phyloP scores from a whole-genome alignment of 768 basidiomycete species.

The Podaxis sp. region DNA sequence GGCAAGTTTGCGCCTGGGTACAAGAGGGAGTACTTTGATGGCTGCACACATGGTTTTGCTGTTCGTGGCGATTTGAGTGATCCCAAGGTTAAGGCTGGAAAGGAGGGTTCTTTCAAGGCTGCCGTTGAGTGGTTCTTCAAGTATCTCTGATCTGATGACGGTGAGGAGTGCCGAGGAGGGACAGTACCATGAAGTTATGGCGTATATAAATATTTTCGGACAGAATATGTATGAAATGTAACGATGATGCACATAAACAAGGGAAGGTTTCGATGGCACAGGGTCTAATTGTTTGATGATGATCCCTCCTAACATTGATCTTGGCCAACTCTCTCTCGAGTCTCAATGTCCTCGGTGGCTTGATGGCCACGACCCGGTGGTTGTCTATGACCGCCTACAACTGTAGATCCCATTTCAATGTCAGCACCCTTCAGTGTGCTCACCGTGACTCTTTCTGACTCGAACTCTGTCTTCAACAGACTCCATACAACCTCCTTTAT shows the following conservation, averaged over 20 bases:
- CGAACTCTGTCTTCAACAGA: no score
- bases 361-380: neutral
- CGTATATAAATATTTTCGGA: neutral
- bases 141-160: slow-evolving; percentile 23
- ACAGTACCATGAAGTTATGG: neutral
- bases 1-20: slow-evolving; percentile 50
- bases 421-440: neutral
- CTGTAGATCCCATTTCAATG: neutral
- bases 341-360: neutral
- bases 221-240: neutral
- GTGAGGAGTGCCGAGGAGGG: neutral
- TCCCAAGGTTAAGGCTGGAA: slow-evolving; percentile 56
- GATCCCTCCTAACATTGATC: neutral
- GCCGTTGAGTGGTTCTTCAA: slow-evolving; percentile 54
- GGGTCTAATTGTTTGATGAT: neutral
- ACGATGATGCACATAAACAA: neutral
- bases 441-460: no score
- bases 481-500: no score
- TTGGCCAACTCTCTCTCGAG: neutral
- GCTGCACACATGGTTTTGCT: slow-evolving; percentile 56
- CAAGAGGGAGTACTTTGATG: slow-evolving; percentile 45
- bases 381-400: neutral
- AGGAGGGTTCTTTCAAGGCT: slow-evolving; percentile 63
- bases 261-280: neutral
- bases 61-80: slow-evolving; percentile 48